Evolutionary conservation across 2,329 filamentous ascomycete genomes (phyloP).

Genomic region (Epichloe sylvatica): DNA sequence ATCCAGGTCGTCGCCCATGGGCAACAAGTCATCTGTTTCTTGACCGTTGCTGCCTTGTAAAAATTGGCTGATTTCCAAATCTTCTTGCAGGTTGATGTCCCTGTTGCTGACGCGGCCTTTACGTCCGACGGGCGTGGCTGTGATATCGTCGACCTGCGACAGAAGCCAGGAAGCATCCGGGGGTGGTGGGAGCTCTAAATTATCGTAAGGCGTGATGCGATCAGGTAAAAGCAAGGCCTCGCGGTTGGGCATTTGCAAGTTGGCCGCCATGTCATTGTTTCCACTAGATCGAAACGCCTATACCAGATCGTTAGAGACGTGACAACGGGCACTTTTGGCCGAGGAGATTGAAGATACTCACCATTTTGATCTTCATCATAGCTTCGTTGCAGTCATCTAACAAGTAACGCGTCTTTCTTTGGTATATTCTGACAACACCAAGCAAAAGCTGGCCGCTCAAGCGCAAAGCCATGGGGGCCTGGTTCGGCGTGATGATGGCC

Average conservation of each 20-base stretch:
- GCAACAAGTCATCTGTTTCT: conserved; percentile 44
- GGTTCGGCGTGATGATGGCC: conserved; percentile 82
- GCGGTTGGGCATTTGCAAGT: conserved; percentile 66
- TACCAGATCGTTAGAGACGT: conserved; percentile 16
- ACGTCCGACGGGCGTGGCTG: conserved; percentile 38
- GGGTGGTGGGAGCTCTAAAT: conserved; percentile 61
- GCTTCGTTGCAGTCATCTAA: conserved; percentile 97
- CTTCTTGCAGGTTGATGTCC: conserved; percentile 55
- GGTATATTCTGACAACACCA: conserved; percentile 95
- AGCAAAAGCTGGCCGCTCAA: conserved; percentile 87
- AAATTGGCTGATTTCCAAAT: conserved; percentile 71
- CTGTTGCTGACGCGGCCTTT: conserved; percentile 44
- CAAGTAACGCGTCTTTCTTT: conserved; percentile 88
- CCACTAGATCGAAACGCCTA: conserved; percentile 88
- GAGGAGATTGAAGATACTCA: conserved; percentile 25
- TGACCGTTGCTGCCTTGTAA: conserved; percentile 50
- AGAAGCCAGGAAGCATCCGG: conserved; percentile 79
- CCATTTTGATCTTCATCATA: conserved; percentile 97
- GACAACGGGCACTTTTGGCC: not conserved
- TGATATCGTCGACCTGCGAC: conserved; percentile 54
- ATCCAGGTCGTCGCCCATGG: conserved; percentile 53
- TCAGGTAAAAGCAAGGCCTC: conserved; percentile 83
- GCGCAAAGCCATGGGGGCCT: conserved; percentile 88
- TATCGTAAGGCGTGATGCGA: conserved; percentile 82
- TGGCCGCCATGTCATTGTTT: conserved; percentile 87